These are phyloP conservation scores for Komagataella kurtzmanii DNA, from an alignment of 805 yeast genomes.

Conservation along the genomic window DNA sequence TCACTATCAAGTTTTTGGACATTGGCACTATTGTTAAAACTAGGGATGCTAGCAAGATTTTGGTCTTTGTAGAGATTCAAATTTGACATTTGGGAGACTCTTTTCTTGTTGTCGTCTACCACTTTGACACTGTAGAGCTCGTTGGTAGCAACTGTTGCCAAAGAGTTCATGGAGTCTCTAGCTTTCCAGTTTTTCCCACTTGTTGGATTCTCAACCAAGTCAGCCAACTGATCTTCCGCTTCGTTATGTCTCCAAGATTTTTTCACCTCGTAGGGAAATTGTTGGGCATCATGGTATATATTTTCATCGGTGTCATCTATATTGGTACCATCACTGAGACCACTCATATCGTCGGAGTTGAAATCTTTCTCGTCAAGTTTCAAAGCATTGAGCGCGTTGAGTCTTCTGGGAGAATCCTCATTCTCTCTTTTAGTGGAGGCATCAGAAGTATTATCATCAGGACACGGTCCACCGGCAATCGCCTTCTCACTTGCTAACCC, in stretches of 20 bases:
- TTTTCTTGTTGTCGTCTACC: slow-evolving; percentile 42
- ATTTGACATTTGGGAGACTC: slow-evolving; percentile 19
- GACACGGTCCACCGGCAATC: slow-evolving; percentile 18
- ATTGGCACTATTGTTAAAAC: slow-evolving; percentile 16
- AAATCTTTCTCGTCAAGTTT: slow-evolving; percentile 30
- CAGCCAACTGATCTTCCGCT: slow-evolving; percentile 10
- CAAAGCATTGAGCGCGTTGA: slow-evolving; percentile 37
- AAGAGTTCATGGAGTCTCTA: slow-evolving; percentile 56
- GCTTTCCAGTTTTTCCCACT: slow-evolving; percentile 21
- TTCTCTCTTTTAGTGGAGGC: slow-evolving; percentile 6
- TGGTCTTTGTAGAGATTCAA: slow-evolving; percentile 13
- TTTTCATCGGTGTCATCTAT: slow-evolving; percentile 25
- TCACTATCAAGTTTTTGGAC: slow-evolving; percentile 30
- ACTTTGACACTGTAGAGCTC: slow-evolving; percentile 70
- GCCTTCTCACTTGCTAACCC: slow-evolving; percentile 9
- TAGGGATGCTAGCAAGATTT: slow-evolving; percentile 5
- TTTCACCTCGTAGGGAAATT: slow-evolving; percentile 15
- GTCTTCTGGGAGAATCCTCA: slow-evolving; percentile 15
- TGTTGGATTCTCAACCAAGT: not conserved
- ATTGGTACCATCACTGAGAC: slow-evolving; percentile 39
- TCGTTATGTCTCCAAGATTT: slow-evolving; percentile 49
- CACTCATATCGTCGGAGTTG: slow-evolving; percentile 18
- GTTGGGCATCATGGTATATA: slow-evolving; percentile 16
- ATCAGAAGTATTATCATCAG: slow-evolving; percentile 4
- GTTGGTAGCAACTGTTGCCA: slow-evolving; percentile 78